A percentile compares a stretch with the other conserved stretches of the same genome.
Evolutionary conservation across 202 grass and related monocot species (phyloP).

Genomic region (Cymbopogon flexuosus): DNA sequence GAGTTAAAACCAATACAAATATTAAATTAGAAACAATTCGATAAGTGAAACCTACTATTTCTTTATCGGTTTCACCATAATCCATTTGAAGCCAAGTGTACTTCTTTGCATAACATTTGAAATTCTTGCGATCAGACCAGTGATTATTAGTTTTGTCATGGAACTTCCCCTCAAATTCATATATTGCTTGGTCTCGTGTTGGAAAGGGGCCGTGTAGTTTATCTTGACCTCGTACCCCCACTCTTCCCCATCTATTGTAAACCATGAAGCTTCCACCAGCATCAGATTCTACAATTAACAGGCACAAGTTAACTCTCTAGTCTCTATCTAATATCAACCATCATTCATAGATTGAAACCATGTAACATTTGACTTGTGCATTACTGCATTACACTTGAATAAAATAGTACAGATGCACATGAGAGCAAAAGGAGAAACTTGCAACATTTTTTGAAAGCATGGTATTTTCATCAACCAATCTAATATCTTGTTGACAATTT

Average conservation of each 20-base stretch:
- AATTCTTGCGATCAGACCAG: conserved; percentile 63
- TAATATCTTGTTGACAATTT: not conserved
- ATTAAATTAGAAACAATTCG: conserved; percentile 15
- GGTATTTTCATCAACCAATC: conserved; percentile 14
- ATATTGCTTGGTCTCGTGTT: conserved; percentile 44
- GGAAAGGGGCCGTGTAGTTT: conserved; percentile 64
- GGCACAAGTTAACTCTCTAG: not conserved
- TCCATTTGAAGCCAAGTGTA: conserved; percentile 96
- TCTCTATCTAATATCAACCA: not conserved
- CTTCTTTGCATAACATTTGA: conserved; percentile 48
- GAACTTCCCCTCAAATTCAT: conserved; percentile 77
- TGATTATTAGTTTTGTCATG: conserved; percentile 66
- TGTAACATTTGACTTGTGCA: not conserved
- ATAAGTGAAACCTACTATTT: conserved; percentile 54
- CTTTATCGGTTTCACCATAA: conserved; percentile 59
- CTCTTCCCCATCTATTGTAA: conserved; percentile 96
- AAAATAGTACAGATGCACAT: not conserved
- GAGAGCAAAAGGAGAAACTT: not conserved
- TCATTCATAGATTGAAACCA: not conserved
- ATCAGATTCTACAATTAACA: conserved; percentile 71
- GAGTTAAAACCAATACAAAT: conserved; percentile 19
- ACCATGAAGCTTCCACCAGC: conserved; percentile 69
- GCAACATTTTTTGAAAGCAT: conserved; percentile 19
- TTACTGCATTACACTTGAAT: not conserved
- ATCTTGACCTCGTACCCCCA: conserved; percentile 71